Evolutionary conservation across 768 basidiomycete species (phyloP), one percentile per base, ranked within the genome.

Genomic region (Lentinula guzmanii): DNA sequence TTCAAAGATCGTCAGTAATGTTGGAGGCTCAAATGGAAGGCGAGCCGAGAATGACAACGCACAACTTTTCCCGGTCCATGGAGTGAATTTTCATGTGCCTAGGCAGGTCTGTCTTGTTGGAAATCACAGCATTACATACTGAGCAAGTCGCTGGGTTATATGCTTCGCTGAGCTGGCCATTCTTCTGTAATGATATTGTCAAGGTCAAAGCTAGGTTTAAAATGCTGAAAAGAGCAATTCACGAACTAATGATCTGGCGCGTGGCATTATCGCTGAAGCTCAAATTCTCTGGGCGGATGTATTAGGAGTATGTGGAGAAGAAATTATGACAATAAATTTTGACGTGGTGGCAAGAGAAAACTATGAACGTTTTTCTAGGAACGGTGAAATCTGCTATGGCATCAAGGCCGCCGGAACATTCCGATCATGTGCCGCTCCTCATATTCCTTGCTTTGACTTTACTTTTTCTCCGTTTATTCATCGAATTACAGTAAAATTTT

Each of bases 51-150:
- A n/a, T 39, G 42, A 5, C 0, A 11, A 67, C 72, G 60, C 53
- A 74, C 72, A 64, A 9, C 0, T 48, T 54, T 6, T 70, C 66
- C 52, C 63, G 68, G 34, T 70, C 65, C 0, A 13, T 0, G 1
- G 58, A 55, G 15, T 74, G 72, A 0, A 54, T 64, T 1, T 39
- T 52, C 62, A 67, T 64, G 28, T 74, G 72, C 1, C 74, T 63
- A 0, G 42, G 16, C 0, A 74, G 50, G 41, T 72, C 73, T 9
- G 64, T 58, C 57, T 58, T 71, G 43, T 68, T 66, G 11, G 62
- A 48, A 5, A 74, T 41, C 1, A 13, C 13, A 24, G 37, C 65
- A 0, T 21, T 18, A 45, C 72, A 72, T 4, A 51, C 24, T 5
- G 5, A 0, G 13, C 0, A 18, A 65, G 70, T 0, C 6, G 55